phyloP scores from a whole-genome alignment of 805 yeast genomes.

The Metschnikowia chrysomelidarum region DNA sequence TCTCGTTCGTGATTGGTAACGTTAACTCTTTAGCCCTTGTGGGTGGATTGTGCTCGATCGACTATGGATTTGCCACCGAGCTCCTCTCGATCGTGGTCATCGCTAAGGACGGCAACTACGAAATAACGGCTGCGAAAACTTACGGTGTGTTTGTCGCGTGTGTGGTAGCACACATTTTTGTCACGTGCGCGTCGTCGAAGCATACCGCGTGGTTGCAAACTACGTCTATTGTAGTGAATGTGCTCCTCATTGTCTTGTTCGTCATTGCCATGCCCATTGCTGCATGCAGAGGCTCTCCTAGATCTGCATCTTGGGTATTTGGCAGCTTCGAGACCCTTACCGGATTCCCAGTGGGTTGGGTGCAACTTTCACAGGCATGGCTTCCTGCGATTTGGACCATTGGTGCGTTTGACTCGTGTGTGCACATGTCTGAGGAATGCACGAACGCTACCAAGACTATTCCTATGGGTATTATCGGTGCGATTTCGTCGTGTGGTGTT shows the following conservation, averaged over 20 bases:
- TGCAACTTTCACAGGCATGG: conserved; percentile 43
- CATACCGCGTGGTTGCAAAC: conserved; percentile 59
- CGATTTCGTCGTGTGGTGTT: conserved; percentile 55
- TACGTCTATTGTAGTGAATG: conserved; percentile 53
- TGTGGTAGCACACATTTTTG: conserved; percentile 47
- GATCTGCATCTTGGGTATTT: conserved; percentile 53
- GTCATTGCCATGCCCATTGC: conserved; percentile 68
- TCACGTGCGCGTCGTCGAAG: conserved; percentile 57
- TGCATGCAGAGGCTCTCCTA: conserved; percentile 37
- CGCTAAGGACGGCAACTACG: conserved; percentile 53
- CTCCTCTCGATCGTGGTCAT: conserved; percentile 57
- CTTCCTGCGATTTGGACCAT: conserved; percentile 76
- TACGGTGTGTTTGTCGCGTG: conserved; percentile 70
- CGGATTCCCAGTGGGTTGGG: conserved; percentile 61
- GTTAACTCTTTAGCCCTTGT: conserved; percentile 65
- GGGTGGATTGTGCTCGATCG: conserved; percentile 65
- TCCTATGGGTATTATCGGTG: conserved; percentile 62
- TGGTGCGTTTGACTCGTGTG: conserved; percentile 69
- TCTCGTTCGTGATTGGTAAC: conserved; percentile 53
- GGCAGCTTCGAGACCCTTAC: conserved; percentile 49
- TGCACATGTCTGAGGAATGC: conserved; percentile 74
- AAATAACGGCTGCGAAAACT: conserved; percentile 48
- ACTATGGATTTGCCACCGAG: conserved; percentile 65
- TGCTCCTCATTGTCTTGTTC: conserved; percentile 50
- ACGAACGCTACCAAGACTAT: conserved; percentile 59